Evolutionary conservation across 75 land plant species (phyloP).

Genomic region (Isoetes taiwanensis): DNA sequence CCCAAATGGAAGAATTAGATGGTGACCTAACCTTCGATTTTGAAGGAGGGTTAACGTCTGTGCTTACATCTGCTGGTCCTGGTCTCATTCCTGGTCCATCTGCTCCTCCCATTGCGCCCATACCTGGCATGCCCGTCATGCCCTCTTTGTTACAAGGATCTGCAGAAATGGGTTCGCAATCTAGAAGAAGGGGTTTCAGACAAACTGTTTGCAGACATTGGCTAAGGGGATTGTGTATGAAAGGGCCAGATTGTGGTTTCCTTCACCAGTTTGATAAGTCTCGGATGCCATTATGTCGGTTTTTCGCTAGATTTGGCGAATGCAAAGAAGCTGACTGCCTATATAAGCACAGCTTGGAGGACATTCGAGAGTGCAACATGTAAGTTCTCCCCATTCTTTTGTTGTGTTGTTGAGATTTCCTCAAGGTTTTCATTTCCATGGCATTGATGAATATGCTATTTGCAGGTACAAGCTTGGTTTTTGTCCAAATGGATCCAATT

Average conservation of each 20-base stretch:
- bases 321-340: slow-evolving; percentile 17
- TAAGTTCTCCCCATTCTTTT: too few species aligned
- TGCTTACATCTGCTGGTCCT: background rate
- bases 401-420: too few species aligned
- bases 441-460: too few species aligned
- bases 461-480: too few species aligned
- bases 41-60: slow-evolving; percentile 9
- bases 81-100: too few species aligned
- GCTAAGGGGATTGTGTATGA: slow-evolving; percentile 22
- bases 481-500: too few species aligned
- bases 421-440: too few species aligned
- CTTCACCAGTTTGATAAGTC: slow-evolving; percentile 15
- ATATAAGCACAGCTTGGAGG: slow-evolving; percentile 18
- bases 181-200: slow-evolving; percentile 4
- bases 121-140: background rate
- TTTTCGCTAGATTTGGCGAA: slow-evolving; percentile 16
- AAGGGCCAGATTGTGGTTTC: slow-evolving; percentile 13
- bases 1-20: slow-evolving; percentile 15
- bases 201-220: slow-evolving; percentile 22
- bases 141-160: background rate
- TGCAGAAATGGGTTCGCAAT: background rate
- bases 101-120: too few species aligned
- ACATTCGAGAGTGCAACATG: slow-evolving; percentile 15
- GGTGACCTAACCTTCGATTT: slow-evolving; percentile 19
- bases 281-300: slow-evolving; percentile 16